Conservation (phyloP, 2,329 filamentous ascomycete species). For the Thermothelomyces thermophilus region DNA sequence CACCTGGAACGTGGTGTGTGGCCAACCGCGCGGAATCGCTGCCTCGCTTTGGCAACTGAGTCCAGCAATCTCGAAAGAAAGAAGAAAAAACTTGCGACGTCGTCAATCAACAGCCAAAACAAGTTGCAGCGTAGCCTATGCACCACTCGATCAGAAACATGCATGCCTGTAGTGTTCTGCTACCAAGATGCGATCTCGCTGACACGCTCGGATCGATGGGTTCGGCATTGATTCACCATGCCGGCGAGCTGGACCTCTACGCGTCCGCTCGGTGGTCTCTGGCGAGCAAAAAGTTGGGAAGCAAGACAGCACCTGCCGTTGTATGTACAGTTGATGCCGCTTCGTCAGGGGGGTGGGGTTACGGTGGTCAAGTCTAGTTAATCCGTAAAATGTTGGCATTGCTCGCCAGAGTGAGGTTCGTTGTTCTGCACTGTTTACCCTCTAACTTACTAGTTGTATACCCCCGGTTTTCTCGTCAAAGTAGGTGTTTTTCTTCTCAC, state of each 20-base stretch:
- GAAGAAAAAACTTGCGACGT: too few relatives aligned
- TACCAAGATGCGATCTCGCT: background rate
- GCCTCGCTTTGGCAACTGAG: slow-evolving; percentile 6
- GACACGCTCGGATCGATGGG: background rate
- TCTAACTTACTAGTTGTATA: too few relatives aligned
- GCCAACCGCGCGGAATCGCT: background rate
- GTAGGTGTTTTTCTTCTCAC: too few relatives aligned
- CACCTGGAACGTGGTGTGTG: background rate
- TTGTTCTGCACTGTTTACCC: too few relatives aligned
- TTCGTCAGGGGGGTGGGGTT: too few relatives aligned
- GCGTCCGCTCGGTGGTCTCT: background rate
- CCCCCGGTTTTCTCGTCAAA: too few relatives aligned
- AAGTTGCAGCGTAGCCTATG: background rate
- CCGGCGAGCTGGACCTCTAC: background rate
- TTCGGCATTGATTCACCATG: background rate
- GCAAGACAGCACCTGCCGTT: slow-evolving; percentile 4
- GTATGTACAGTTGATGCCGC: too few relatives aligned
- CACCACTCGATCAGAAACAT: background rate
- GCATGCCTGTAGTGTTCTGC: background rate
- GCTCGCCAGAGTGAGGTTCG: too few relatives aligned
- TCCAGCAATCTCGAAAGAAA: background rate
- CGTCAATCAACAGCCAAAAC: slow-evolving; percentile 1
- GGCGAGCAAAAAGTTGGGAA: background rate
- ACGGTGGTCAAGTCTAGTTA: too few relatives aligned
- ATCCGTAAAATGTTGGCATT: too few relatives aligned